Conservation (phyloP, 1,139 yeast genomes). For the Lodderomyces pseudojiufengensis region DNA sequence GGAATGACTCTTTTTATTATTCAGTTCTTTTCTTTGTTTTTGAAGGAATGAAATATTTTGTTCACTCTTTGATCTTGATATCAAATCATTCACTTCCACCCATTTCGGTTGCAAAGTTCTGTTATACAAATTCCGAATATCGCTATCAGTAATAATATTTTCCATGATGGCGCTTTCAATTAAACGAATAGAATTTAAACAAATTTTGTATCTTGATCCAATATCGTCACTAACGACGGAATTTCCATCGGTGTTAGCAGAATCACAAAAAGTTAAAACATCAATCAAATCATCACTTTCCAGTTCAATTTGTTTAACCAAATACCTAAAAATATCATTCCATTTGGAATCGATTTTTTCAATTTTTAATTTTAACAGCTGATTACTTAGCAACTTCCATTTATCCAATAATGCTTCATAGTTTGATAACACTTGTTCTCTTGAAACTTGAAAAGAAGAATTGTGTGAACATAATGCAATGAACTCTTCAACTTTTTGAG, state of each 20-base stretch:
- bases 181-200: slow-evolving; percentile 32
- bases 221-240: slow-evolving; percentile 16
- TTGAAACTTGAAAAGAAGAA: slow-evolving; percentile 26
- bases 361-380: slow-evolving; percentile 36
- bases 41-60: not conserved
- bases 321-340: slow-evolving; percentile 47
- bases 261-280: slow-evolving; percentile 17
- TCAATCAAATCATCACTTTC: slow-evolving; percentile 27
- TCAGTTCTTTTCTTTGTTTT: not conserved
- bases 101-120: slow-evolving; percentile 29
- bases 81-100: slow-evolving; percentile 27
- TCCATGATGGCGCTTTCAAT: slow-evolving; percentile 33
- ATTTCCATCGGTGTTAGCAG: slow-evolving; percentile 3
- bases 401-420: slow-evolving; percentile 38
- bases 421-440: slow-evolving; percentile 32
- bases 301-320: slow-evolving; percentile 36
- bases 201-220: slow-evolving; percentile 26
- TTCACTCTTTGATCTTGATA: slow-evolving; percentile 9
- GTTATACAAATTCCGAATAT: slow-evolving; percentile 21
- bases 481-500: slow-evolving; percentile 49
- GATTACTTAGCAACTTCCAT: slow-evolving; percentile 38
- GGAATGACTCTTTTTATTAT: slow-evolving; percentile 7
- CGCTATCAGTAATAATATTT: slow-evolving; percentile 18
- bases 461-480: slow-evolving; percentile 22
- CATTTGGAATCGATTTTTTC: slow-evolving; percentile 54